Conservation (phyloP, 2,329 filamentous ascomycete genomes). For the Aspergillus fischeri region DNA sequence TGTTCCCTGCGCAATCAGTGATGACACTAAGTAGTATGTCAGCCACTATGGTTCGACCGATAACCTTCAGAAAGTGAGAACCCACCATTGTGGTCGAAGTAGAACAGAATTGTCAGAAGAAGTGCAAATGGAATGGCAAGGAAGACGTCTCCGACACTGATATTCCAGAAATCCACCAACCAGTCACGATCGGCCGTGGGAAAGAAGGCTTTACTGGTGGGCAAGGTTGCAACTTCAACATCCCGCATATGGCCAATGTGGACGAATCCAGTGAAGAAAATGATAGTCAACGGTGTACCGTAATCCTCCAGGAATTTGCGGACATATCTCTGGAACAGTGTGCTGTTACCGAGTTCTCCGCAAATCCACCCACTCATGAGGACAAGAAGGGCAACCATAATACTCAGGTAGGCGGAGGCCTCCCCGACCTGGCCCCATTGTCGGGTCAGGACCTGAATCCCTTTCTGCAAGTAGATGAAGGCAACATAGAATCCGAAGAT, state of each 20-base stretch:
- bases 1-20: conserved; percentile 75
- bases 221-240: conserved; percentile 66
- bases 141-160: conserved; percentile 69
- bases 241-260: conserved; percentile 78
- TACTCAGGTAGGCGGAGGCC: conserved; percentile 68
- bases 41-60: background rate
- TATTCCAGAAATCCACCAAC: conserved; percentile 79
- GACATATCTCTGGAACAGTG: conserved; percentile 69
- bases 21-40: conserved; percentile 56
- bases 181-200: conserved; percentile 70
- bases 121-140: conserved; percentile 82
- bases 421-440: conserved; percentile 62
- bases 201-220: conserved; percentile 72
- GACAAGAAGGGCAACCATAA: conserved; percentile 71
- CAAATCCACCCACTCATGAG: conserved; percentile 72
- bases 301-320: conserved; percentile 87
- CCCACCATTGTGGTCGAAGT: conserved; percentile 82
- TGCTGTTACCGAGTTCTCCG: conserved; percentile 65
- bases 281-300: conserved; percentile 73
- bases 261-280: conserved; percentile 89
- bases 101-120: conserved; percentile 78
- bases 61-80: background rate
- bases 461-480: conserved; percentile 87
- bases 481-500: conserved; percentile 94
- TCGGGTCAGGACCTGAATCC: conserved; percentile 75